Evolutionary conservation across 2,329 filamentous ascomycete genomes (phyloP), one percentile per base, ranked within the genome.

Genomic region (Hymenoscyphus infarciens): DNA sequence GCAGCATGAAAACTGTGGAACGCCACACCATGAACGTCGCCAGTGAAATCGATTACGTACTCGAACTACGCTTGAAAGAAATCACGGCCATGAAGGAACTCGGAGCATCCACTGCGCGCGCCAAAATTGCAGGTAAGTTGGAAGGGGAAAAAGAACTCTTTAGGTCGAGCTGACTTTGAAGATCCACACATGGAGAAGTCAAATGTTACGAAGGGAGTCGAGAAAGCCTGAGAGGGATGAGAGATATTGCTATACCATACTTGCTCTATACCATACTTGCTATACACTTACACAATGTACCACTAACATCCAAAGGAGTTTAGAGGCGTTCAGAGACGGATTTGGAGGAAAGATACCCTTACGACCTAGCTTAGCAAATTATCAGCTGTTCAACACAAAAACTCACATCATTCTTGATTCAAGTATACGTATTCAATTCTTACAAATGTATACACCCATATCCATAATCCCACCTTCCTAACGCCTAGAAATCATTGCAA

Each of bases 1-100:
- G 53, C 31, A 73, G 66, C 62, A 73, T 73, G 63, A 68, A 61
- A 22, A 53, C 29, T 5, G 63, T 74, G 31, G 71, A 74, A 55
- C 38, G 55, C 11, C 64, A 66, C 13, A 69, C 67, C 16, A 54
- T 63, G 29, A 70, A 68, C 29, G 68, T 74, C 13, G 61, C 62
- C 8, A 67, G 31, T n/a, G 69, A 74, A 53, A 60, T 74, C 8
- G 49, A 42, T 15, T 66, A 67, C 25, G 66, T 71, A 54, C 64
- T 72, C n/a, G 45, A 64, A 19, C 70, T 67, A 22, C 69, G 72
- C 10, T 52, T 71, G 3, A 64, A 68, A 31, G 68, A 70, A 8
- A 58, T 72, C 35, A 53, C 67, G n/a, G 65, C 57, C 10, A 59
- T 59, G 27, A 27, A 16, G 16, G 16, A 55, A n/a, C 38, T 31